Base-by-base conservation (phyloP, 805 yeast genomes). In the Candida maris region DNA sequence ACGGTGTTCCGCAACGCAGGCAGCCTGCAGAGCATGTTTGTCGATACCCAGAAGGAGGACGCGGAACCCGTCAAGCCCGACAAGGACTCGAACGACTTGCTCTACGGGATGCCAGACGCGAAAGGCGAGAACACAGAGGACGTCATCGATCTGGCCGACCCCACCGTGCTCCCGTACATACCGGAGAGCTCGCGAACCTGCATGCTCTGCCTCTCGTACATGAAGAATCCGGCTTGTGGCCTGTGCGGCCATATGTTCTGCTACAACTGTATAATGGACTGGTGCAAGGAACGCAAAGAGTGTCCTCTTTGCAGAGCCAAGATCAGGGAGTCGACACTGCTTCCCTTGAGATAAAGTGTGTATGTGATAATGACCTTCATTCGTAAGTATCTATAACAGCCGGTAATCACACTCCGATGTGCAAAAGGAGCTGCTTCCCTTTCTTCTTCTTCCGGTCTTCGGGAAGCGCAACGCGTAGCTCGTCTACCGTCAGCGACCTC, bases 201-300 rank as follows among this genome's bases (percentile, higher is more conserved):
- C 55, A 82, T 88, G 72, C 68, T 93, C 15, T 91, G 98, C 56
- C 68, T 91, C 17, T 79, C 84, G 6, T 68, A 73, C 12, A 85
- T 91, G 93, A 68, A 63, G 1, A 76, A 85, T 43, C 97, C 98
- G 4, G 68, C 95, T 1, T 76, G 85, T 42, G 87, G 95, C 0
- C 75, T 80, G 4, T 91, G 98, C 61, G 98, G 97, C 0, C 98
- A 91, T 57, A 39, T 86, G 12, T 91, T 85, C 58, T 91, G 98
- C 61, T 91, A 97, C 97, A 69, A 67, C 5, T 91, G 97, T 57
- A 78, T 88, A 4, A 70, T 79, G 5, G 95, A 85, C 49, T 91
- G 97, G 97, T 77, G 88, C 40, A 69, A 86, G 44, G 96, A 88
- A 46, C 71, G 73, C 35, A 81, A 87, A 0, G 96, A 88, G 53